These are phyloP conservation scores for Gonapodya prolifera DNA, from an alignment of 192 early-diverging fungal species.

Conservation along the genomic window DNA sequence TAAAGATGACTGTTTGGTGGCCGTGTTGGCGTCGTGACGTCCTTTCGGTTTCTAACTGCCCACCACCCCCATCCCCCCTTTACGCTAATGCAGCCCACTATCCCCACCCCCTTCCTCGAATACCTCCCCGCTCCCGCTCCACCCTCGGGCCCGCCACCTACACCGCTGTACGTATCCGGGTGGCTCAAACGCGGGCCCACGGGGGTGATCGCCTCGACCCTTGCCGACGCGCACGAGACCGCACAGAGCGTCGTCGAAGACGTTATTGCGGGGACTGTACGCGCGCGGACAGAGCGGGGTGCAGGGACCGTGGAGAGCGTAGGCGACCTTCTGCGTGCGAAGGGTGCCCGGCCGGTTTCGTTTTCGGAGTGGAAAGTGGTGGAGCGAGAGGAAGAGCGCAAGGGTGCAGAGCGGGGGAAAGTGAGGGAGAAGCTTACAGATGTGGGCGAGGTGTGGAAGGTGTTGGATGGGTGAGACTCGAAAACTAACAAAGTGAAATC, in stretches of 20 bases:
- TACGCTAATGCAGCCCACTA: neutral
- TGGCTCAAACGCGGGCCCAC: slow-evolving; percentile 94
- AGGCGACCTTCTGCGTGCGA: neutral
- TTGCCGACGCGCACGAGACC: slow-evolving; percentile 87
- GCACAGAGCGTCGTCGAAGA: slow-evolving; percentile 18
- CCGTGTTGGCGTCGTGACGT: neutral
- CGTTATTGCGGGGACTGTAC: neutral
- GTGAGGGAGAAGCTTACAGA: slow-evolving; percentile 67
- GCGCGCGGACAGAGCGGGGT: neutral
- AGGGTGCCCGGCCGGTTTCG: slow-evolving; percentile 33
- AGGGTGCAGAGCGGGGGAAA: slow-evolving; percentile 53
- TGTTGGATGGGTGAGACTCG: slow-evolving; percentile 15
- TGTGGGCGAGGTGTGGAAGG: slow-evolving; percentile 47
- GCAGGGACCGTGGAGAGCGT: slow-evolving; percentile 33
- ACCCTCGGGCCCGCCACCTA: slow-evolving; percentile 1
- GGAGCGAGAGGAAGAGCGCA: slow-evolving; percentile 56
- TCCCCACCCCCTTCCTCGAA: neutral
- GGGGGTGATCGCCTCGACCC: slow-evolving; percentile 88
- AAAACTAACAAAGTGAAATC: no score
- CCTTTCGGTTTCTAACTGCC: neutral
- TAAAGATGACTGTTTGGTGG: neutral
- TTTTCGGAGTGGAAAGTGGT: slow-evolving; percentile 74
- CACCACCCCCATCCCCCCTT: neutral
- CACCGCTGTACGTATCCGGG: slow-evolving; percentile 76
- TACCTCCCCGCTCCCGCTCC: no score